Conservation (phyloP, 305 asterid species). For the Fraxinus latifolia region DNA sequence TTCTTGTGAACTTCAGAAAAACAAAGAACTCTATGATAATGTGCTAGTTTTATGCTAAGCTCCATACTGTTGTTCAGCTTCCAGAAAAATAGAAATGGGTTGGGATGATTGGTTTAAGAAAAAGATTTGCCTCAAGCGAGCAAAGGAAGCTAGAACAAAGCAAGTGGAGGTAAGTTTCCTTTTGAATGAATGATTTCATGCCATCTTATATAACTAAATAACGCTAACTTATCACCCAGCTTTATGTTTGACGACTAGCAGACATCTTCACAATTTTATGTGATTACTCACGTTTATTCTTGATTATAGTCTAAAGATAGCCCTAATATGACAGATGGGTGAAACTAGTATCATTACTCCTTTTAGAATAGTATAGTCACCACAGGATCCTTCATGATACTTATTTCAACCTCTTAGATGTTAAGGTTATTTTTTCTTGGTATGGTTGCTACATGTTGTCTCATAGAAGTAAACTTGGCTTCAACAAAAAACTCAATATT, state of each 20-base stretch:
- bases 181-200: background rate
- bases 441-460: background rate
- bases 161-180: slow-evolving; percentile 31
- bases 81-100: slow-evolving; percentile 37
- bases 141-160: slow-evolving; percentile 34
- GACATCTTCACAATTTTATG: background rate
- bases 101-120: slow-evolving; percentile 52
- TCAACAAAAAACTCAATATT: background rate
- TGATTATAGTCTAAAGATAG: background rate
- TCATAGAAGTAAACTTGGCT: background rate
- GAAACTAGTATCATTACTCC: background rate
- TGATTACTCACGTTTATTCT: background rate
- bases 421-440: background rate
- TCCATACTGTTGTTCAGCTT: background rate
- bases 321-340: background rate
- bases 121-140: slow-evolving; percentile 36
- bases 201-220: background rate
- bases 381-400: background rate
- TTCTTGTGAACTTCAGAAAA: background rate
- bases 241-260: background rate
- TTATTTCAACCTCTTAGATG: background rate
- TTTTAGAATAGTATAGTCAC: background rate
- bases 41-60: slow-evolving; percentile 5
- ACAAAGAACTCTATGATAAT: background rate
- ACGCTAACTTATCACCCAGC: background rate